Evolutionary conservation across 768 basidiomycete species (phyloP).

Genomic region (Suillus luteus): DNA sequence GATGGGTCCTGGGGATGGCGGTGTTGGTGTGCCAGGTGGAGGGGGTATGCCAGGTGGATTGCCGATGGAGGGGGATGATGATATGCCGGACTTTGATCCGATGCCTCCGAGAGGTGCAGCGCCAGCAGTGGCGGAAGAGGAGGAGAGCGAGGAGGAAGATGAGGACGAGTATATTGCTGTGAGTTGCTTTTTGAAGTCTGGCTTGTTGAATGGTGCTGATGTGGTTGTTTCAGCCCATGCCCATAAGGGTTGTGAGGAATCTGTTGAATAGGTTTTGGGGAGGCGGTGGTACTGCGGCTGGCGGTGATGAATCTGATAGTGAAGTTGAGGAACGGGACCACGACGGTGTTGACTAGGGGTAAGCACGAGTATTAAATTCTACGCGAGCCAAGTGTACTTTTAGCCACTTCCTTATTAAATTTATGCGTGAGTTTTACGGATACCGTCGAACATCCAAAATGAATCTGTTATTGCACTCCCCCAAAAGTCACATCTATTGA

Average conservation of each 20-base stretch:
- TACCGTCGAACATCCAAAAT: not conserved
- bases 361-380: not conserved
- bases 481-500: not conserved
- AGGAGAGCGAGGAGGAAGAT: slow-evolving; percentile 40
- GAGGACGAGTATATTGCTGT: slow-evolving; percentile 51
- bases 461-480: not conserved
- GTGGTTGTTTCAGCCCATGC: slow-evolving; percentile 50
- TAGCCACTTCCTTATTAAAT: not conserved
- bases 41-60: slow-evolving; percentile 47
- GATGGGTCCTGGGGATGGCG: slow-evolving; percentile 37
- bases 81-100: not conserved
- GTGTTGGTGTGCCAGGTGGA: slow-evolving; percentile 28
- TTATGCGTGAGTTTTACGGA: not conserved
- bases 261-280: slow-evolving; percentile 64
- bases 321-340: slow-evolving; percentile 7
- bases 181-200: slow-evolving; percentile 25
- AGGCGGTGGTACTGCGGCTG: slow-evolving; percentile 31
- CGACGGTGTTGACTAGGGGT: slow-evolving; percentile 7
- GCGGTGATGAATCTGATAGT: slow-evolving; percentile 15
- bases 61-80: slow-evolving; percentile 40
- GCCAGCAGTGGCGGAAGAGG: slow-evolving; percentile 28
- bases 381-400: not conserved
- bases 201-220: not conserved
- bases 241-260: slow-evolving; percentile 57
- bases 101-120: slow-evolving; percentile 6